Evolutionary conservation across 2,329 filamentous ascomycete species (phyloP), one percentile per base, ranked within the genome.

Genomic region (Aspergillus terreus): DNA sequence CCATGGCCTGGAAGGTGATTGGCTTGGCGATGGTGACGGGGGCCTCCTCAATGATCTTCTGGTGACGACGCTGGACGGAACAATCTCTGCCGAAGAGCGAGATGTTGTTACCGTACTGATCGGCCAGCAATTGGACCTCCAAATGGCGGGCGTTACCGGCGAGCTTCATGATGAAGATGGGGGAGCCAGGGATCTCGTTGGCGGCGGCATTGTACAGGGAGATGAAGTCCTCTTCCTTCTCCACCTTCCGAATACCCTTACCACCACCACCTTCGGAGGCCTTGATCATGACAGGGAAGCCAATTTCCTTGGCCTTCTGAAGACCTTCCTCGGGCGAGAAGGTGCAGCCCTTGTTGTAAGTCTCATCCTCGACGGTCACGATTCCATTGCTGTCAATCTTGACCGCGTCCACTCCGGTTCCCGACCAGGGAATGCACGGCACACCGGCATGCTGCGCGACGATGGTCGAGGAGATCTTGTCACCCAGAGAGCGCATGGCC

Each of bases 81-180:
- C 94, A 99, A 78, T 99, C 94, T 84, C 94, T 87, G 68, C 94
- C 94, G 65, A 97, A 99, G 47, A 99, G 85, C 7, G 94, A 99
- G 70, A 99, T 96, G 78, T 97, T 97, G 83, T 99, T 96, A 69
- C 95, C 94, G 72, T 99, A 99, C 81, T 99, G 91, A 78, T 99
- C 95, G 59, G 94, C 95, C 49, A 99, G 81, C 59, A 99, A 80
- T 77, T 99, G 94, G 52, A 99, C 95, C 76, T 99, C 94, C 76
- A 99, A 79, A 82, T 99, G 94, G 62, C 94, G 82, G 38, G 94
- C 94, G 70, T 95, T 96, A 63, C 92, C 94, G 46, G 94, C 94
- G 58, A 99, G 80, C 84, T 99, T 96, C 94, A 99, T 99, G 78
- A 99, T 95, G 82, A 99, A 99, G 75, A 99, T 99, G 62, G 95